A percentile compares a stretch with the other conserved stretches of the same genome.
These are phyloP conservation scores for Wallacemonas sp. DNA, from an alignment of 208 protist genomes.

Conservation along the genomic window DNA sequence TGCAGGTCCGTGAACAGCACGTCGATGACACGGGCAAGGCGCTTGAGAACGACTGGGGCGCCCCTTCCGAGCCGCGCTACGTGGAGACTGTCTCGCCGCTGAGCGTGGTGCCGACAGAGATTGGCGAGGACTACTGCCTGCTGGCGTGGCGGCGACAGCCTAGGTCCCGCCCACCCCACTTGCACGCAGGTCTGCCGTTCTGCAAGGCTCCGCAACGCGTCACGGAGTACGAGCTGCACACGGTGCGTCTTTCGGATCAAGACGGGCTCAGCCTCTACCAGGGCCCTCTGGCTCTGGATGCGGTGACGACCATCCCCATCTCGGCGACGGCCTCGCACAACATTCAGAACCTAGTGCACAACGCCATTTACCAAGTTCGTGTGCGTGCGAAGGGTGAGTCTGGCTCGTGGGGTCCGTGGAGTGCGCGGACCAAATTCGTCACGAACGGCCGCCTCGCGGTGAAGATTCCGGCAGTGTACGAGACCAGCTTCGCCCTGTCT, in stretches of 20 bases:
- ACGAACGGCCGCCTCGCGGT: constrained; percentile 81
- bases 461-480: constrained; percentile 73
- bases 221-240: constrained; percentile 79
- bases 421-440: constrained; percentile 70
- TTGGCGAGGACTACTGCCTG: constrained; percentile 90
- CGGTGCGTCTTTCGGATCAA: constrained; percentile 48
- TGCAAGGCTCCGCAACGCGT: constrained; percentile 11
- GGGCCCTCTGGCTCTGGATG: constrained; percentile 63
- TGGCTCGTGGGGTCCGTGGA: constrained; percentile 89
- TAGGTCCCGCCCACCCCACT: background rate
- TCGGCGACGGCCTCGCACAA: constrained; percentile 45
- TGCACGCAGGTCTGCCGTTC: constrained; percentile 1
- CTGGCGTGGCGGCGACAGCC: constrained; percentile 56
- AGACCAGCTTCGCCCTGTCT: constrained; percentile 56
- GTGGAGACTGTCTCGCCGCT: constrained; percentile 80
- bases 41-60: constrained; percentile 59
- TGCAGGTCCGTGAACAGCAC: constrained; percentile 84
- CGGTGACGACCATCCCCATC: constrained; percentile 44
- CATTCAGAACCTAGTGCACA: constrained; percentile 67
- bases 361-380: constrained; percentile 85
- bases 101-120: constrained; percentile 73
- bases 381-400: constrained; percentile 71
- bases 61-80: constrained; percentile 44
- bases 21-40: constrained; percentile 55
- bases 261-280: constrained; percentile 49